Conservation (phyloP, 257 asterid species). For the Forsythia suspensa region DNA sequence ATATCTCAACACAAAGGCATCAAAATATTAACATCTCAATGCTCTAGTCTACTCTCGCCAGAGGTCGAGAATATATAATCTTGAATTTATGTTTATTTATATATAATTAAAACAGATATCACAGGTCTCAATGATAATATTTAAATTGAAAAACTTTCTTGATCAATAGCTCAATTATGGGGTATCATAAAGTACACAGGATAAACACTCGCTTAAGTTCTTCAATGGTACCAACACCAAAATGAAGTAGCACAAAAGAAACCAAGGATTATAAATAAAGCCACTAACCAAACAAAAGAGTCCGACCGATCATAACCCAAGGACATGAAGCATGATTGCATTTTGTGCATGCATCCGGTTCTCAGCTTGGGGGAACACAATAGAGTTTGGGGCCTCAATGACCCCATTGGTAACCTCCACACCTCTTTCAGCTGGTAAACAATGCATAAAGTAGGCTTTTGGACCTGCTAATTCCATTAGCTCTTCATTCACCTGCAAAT, state of each 20-base stretch:
- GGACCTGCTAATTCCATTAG: constrained; percentile 88
- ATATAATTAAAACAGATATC: no score
- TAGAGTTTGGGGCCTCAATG: constrained; percentile 81
- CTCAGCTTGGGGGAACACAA: constrained; percentile 89
- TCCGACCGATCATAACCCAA: constrained; percentile 50
- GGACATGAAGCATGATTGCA: constrained; percentile 89
- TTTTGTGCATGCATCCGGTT: constrained; percentile 96
- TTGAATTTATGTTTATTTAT: neutral
- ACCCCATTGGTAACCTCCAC: constrained; percentile 78
- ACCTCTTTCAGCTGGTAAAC: constrained; percentile 91
- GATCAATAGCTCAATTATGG: neutral
- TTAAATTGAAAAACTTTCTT: neutral
- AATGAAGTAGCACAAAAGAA: neutral
- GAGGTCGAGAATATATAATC: neutral
- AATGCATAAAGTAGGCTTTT: constrained; percentile 84
- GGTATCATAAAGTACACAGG: neutral
- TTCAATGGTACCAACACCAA: neutral
- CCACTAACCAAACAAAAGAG: neutral
- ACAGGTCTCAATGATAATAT: neutral
- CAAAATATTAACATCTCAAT: neutral
- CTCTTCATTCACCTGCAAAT: constrained; percentile 73
- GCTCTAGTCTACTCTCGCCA: neutral
- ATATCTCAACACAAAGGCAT: no score
- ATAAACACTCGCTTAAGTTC: neutral
- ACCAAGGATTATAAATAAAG: neutral